Conservation (phyloP, 108 stramenopile species). For the Chaetoceros tenuissimus region DNA sequence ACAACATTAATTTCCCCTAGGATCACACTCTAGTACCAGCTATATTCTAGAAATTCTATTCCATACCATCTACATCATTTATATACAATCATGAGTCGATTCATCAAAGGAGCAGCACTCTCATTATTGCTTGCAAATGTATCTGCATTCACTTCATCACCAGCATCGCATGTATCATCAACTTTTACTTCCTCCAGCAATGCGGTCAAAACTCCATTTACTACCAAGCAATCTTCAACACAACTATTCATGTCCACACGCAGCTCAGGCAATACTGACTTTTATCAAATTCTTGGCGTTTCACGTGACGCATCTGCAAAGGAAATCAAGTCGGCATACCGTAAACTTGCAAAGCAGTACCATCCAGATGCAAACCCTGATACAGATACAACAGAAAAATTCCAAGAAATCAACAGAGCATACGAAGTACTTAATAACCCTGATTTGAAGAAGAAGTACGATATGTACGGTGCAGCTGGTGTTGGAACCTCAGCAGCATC, state of each 20-base stretch:
- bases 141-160: background rate
- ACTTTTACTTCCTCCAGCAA: too few relatives aligned
- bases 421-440: conserved; percentile 89
- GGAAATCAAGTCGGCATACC: conserved; percentile 84
- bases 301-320: conserved; percentile 45
- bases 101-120: background rate
- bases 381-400: conserved; percentile 42
- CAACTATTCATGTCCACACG: conserved; percentile 65
- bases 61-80: too few relatives aligned
- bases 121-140: background rate
- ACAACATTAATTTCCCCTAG: too few relatives aligned
- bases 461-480: conserved; percentile 83
- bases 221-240: too few relatives aligned
- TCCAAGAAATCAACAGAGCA: conserved; percentile 79
- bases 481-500: conserved; percentile 57
- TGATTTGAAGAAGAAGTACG: conserved; percentile 76
- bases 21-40: too few relatives aligned
- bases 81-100: too few relatives aligned
- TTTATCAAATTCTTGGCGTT: conserved; percentile 73
- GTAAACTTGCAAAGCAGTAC: conserved; percentile 69
- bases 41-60: too few relatives aligned
- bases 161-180: background rate
- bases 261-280: conserved; percentile 49
- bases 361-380: conserved; percentile 83
- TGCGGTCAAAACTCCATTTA: too few relatives aligned